Evolutionary conservation across 2,329 filamentous ascomycete genomes (phyloP), one percentile per base, ranked within the genome.

Genomic region (Ophiocordyceps sinensis): DNA sequence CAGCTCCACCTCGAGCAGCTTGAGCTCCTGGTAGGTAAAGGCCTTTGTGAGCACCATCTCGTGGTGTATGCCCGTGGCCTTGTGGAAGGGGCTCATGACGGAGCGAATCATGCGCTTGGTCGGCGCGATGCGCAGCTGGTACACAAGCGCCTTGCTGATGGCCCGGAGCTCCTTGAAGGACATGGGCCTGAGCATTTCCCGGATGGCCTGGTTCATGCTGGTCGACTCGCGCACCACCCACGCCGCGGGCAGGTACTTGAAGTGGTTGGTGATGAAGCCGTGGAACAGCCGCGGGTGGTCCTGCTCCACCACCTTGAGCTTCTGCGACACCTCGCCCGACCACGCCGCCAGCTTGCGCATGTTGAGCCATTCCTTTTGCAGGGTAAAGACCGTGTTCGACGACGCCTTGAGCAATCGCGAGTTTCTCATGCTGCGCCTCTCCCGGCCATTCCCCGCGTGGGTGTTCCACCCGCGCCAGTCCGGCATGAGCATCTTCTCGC

Each of bases 401-500:
- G 59, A 53, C 4, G 61, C 51, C 21, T 51, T 46, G 14, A 63
- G 45, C 37, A 53, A 43, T 28, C 54, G 60, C 31, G 63, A 55
- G 37, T 55, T 51, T 35, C 60, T 63, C 37, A 59, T 48, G 21
- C 62, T 57, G 23, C 64, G 65, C 37, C 60, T 46, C 39, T 66
- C 63, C 51, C 54, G 39, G 47, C 49, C 30, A 8, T 40, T 38
- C 41, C 36, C 41, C 34, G 50, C 43, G 6, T 46, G 28, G 15
- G 51, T 48, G 13, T 45, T 49, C 85, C 87, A 95, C 21, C 86
- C 85, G 11, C 74, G 73, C 73, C 87, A 94, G 29, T 74, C 68
- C 1, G 74, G 70, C 73, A 94, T 93, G 42, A 96, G 77, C 45
- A 77, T 75, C 23, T 68, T 62, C 63, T 96, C 89, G 55, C 84